A percentile compares a stretch with the other conserved stretches of the same genome.
Conservation (phyloP, 1,139 yeast species). For the Debaryomyces subglobosus region DNA sequence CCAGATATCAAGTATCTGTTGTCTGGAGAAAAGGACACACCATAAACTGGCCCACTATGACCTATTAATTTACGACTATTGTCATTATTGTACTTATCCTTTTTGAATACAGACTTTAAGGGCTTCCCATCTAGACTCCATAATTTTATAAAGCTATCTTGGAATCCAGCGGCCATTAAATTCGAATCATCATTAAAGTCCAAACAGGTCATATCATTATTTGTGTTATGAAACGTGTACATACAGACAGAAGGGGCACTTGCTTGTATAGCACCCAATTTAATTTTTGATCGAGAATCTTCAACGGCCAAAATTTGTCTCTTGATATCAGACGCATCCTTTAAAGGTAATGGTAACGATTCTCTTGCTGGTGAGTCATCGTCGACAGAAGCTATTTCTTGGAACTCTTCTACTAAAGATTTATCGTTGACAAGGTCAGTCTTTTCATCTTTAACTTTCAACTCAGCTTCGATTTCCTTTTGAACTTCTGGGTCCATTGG, state of each 20-base stretch:
- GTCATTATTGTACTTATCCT: constrained; percentile 55
- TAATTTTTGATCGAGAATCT: constrained; percentile 78
- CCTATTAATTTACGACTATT: constrained; percentile 75
- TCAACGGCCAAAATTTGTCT: constrained; percentile 76
- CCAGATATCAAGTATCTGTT: constrained; percentile 77
- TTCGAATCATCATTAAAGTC: constrained; percentile 88
- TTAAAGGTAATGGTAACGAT: constrained; percentile 80
- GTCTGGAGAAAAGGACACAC: constrained; percentile 89
- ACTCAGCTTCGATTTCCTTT: constrained; percentile 81
- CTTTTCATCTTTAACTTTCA: constrained; percentile 73
- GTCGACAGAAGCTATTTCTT: constrained; percentile 50
- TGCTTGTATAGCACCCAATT: constrained; percentile 65
- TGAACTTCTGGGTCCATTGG: constrained; percentile 86
- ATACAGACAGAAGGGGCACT: constrained; percentile 93
- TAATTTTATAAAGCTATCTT: constrained; percentile 84
- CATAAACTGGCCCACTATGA: constrained; percentile 93
- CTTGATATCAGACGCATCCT: constrained; percentile 77
- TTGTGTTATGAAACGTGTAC: constrained; percentile 97
- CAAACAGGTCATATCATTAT: constrained; percentile 80
- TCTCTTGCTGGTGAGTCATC: constrained; percentile 77
- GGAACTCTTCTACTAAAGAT: constrained; percentile 51
- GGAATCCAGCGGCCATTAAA: constrained; percentile 90
- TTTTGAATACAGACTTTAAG: constrained; percentile 63
- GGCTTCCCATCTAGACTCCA: constrained; percentile 96
- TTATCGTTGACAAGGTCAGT: constrained; percentile 41